Conservation (phyloP, 257 asterid species). For the Handroanthus guayacan region DNA sequence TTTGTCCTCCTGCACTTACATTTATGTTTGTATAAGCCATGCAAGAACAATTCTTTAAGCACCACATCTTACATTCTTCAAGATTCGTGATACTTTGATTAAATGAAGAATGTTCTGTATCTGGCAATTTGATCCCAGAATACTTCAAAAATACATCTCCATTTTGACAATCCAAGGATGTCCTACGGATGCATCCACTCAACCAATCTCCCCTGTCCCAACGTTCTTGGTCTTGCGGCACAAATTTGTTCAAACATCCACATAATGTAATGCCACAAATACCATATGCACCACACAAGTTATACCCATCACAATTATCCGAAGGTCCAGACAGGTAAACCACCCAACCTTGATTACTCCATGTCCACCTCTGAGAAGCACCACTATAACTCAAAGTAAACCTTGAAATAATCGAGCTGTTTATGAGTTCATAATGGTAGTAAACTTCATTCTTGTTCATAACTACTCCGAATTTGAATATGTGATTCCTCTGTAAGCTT, state of each 20-base stretch:
- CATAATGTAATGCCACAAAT: slow-evolving; percentile 26
- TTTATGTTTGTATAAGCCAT: slow-evolving; percentile 34
- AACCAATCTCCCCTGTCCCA: slow-evolving; percentile 34
- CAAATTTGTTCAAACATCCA: slow-evolving; percentile 32
- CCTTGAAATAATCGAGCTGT: slow-evolving; percentile 30
- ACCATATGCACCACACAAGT: slow-evolving; percentile 35
- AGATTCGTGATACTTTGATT: slow-evolving; percentile 10
- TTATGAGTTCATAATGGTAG: slow-evolving; percentile 36
- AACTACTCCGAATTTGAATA: slow-evolving; percentile 23
- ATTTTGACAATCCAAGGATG: slow-evolving; percentile 20
- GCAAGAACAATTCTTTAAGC: slow-evolving; percentile 39
- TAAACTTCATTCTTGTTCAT: slow-evolving; percentile 33
- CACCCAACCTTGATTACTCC: slow-evolving; percentile 36
- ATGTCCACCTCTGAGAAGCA: slow-evolving; percentile 32
- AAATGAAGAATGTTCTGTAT: slow-evolving; percentile 32
- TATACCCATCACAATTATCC: slow-evolving; percentile 33
- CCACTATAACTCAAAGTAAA: slow-evolving; percentile 30
- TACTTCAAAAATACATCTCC: slow-evolving; percentile 33
- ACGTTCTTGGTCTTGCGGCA: slow-evolving; percentile 22
- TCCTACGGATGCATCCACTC: slow-evolving; percentile 28
- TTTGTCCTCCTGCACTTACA: slow-evolving; percentile 27
- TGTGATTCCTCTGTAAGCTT: not conserved
- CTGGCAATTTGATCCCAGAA: slow-evolving; percentile 36
- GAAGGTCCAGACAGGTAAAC: slow-evolving; percentile 33
- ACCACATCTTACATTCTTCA: slow-evolving; percentile 30